A percentile compares a stretch with the other conserved stretches of the same genome.
Evolutionary conservation across 768 basidiomycete genomes (phyloP).

Genomic region (Tricholoma saponaceum): DNA sequence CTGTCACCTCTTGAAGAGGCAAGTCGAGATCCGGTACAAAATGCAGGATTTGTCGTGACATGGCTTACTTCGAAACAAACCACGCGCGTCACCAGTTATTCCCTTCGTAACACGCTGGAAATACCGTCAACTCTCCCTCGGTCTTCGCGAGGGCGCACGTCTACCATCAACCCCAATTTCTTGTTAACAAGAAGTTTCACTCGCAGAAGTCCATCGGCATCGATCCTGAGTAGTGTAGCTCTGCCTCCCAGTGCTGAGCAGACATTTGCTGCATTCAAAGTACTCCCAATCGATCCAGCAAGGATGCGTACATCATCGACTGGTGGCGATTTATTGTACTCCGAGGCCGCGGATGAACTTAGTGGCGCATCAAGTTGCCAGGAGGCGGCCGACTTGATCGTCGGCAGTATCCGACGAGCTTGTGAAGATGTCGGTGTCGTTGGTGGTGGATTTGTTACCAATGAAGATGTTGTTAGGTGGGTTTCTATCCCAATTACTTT

Average conservation of each 20-base stretch:
- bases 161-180: slow-evolving; percentile 8
- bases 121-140: slow-evolving; percentile 12
- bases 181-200: slow-evolving; percentile 10
- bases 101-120: slow-evolving; percentile 66
- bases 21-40: slow-evolving; percentile 82
- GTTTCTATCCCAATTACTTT: slow-evolving; percentile 19
- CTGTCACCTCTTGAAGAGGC: slow-evolving; percentile 91
- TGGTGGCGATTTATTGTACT: slow-evolving; percentile 35
- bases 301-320: slow-evolving; percentile 45
- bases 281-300: slow-evolving; percentile 67
- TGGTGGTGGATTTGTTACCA: slow-evolving; percentile 46
- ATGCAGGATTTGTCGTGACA: slow-evolving; percentile 81
- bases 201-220: slow-evolving; percentile 22
- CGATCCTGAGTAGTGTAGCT: slow-evolving; percentile 30
- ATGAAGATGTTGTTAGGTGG: slow-evolving; percentile 80
- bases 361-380: slow-evolving; percentile 62
- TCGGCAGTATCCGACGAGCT: slow-evolving; percentile 62
- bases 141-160: slow-evolving; percentile 8
- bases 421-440: slow-evolving; percentile 59
- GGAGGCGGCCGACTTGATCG: slow-evolving; percentile 74
- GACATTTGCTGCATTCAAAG: slow-evolving; percentile 75
- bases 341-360: slow-evolving; percentile 59
- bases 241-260: slow-evolving; percentile 29
- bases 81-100: slow-evolving; percentile 82
- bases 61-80: slow-evolving; percentile 72